Conservation (phyloP, 2,329 filamentous ascomycete genomes). For the Epichloe festucae region DNA sequence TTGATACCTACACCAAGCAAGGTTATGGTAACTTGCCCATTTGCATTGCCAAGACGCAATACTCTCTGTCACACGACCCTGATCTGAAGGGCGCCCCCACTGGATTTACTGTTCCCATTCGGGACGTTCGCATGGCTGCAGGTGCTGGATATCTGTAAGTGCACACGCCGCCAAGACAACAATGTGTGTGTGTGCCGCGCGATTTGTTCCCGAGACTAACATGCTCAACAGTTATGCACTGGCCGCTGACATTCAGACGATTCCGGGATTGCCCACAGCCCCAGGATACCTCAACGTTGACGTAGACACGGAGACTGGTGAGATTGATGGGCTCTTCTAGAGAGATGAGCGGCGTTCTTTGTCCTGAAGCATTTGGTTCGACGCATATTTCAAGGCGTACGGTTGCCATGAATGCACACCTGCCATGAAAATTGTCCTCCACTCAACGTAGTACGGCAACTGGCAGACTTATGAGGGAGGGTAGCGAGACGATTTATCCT, state of each 20-base stretch:
- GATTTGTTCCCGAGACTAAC: constrained; percentile 19
- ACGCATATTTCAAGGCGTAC: background rate
- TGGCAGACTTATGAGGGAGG: background rate
- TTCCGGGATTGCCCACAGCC: constrained; percentile 86
- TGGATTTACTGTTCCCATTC: constrained; percentile 87
- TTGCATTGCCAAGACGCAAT: constrained; percentile 97
- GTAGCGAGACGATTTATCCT: background rate
- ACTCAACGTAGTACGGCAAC: constrained; percentile 6
- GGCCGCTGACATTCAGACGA: constrained; percentile 96
- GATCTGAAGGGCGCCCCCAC: constrained; percentile 88
- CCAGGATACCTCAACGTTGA: constrained; percentile 94
- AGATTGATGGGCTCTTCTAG: constrained; percentile 84
- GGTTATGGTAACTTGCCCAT: constrained; percentile 89
- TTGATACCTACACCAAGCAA: constrained; percentile 86
- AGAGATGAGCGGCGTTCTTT: background rate
- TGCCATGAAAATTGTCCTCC: background rate
- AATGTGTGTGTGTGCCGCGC: background rate
- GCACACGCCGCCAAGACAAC: background rate
- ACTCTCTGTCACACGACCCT: constrained; percentile 87
- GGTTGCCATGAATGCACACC: background rate
- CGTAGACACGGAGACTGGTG: constrained; percentile 66
- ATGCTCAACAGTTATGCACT: constrained; percentile 59
- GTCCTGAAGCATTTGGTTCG: background rate
- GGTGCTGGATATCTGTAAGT: constrained; percentile 83
- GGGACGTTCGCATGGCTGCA: constrained; percentile 86